Conservation (phyloP, 1,284 basidiomycete species). For the Rhodotorula sp. region DNA sequence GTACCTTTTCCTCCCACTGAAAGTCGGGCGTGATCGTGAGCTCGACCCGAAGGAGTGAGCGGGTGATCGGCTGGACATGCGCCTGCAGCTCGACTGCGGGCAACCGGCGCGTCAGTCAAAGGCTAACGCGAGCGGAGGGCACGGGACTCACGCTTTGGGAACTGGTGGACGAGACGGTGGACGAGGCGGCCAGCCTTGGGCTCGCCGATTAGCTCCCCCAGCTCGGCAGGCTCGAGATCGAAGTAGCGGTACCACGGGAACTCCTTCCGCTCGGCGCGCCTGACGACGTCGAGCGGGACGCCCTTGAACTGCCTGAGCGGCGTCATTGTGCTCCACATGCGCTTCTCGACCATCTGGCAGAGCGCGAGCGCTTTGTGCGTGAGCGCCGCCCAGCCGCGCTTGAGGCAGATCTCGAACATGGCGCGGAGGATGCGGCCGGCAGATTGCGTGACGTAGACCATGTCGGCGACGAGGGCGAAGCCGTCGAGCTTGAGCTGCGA, state of each 20-base stretch:
- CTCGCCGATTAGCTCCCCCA: conserved; percentile 91
- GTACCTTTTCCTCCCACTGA: conserved; percentile 93
- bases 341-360: conserved; percentile 81
- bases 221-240: conserved; percentile 69
- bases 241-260: conserved; percentile 98
- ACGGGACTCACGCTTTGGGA: conserved; percentile 78
- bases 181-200: conserved; percentile 82
- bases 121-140: conserved; percentile 17
- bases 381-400: conserved; percentile 95
- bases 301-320: conserved; percentile 93
- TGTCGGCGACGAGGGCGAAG: conserved; percentile 95
- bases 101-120: neutral
- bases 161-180: conserved; percentile 91
- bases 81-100: conserved; percentile 62
- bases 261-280: conserved; percentile 95
- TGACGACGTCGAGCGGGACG: conserved; percentile 79
- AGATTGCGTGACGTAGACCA: conserved; percentile 62
- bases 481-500: conserved; percentile 92
- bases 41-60: conserved; percentile 81
- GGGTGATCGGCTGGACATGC: conserved; percentile 89
- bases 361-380: conserved; percentile 86
- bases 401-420: conserved; percentile 97
- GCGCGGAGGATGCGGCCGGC: conserved; percentile 78
- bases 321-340: conserved; percentile 94
- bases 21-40: conserved; percentile 92